phyloP scores from a whole-genome alignment of 192 early-diverging fungal species.

The Rhizophagus clarus region DNA sequence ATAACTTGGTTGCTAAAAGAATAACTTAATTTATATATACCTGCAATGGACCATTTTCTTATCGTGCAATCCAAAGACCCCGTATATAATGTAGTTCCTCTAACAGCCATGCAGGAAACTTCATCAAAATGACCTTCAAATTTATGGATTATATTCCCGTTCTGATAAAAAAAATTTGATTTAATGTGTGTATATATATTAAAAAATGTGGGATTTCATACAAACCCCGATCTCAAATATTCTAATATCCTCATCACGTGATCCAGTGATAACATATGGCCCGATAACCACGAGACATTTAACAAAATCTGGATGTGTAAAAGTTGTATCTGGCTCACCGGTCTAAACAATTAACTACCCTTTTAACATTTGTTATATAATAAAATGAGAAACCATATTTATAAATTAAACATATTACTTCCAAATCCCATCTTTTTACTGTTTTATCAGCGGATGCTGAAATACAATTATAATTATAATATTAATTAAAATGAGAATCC shows the following conservation, averaged over 20 bases:
- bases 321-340: constrained; percentile 65
- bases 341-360: constrained; percentile 50
- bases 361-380: neutral
- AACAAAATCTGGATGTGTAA: constrained; percentile 83
- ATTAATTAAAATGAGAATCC: neutral
- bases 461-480: neutral
- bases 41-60: constrained; percentile 76
- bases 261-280: constrained; percentile 79
- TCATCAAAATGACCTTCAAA: constrained; percentile 92
- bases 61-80: constrained; percentile 86
- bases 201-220: neutral
- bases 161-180: constrained; percentile 43
- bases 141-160: constrained; percentile 69
- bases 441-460: constrained; percentile 90
- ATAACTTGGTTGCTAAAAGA: neutral
- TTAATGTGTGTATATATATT: too few species aligned
- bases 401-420: constrained; percentile 47
- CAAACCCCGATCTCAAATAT: constrained; percentile 85
- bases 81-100: constrained; percentile 71
- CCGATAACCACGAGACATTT: constrained; percentile 67
- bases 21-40: constrained; percentile 35
- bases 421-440: constrained; percentile 82
- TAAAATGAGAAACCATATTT: neutral
- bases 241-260: constrained; percentile 82
- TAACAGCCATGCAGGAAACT: constrained; percentile 65